Percentiles rank a stretch among this genome's conserved stretches.
Evolutionary conservation across 2,329 filamentous ascomycete species (phyloP).

Genomic region (Phyllosticta citriasiana): DNA sequence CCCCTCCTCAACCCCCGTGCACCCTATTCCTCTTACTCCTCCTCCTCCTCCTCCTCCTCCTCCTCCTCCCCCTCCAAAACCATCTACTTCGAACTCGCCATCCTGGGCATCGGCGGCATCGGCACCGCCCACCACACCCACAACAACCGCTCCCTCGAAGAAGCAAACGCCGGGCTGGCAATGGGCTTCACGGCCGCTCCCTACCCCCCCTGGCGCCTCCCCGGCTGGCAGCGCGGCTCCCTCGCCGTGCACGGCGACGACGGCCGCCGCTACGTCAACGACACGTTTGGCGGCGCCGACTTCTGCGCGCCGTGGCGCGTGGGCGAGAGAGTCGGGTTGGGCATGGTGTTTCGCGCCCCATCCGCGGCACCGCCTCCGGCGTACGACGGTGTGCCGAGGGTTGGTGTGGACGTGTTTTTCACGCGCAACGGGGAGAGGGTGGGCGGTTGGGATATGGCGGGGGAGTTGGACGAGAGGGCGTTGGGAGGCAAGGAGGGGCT

Average conservation of each 20-base stretch:
- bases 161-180: constrained; percentile 48
- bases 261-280: constrained; percentile 65
- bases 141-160: constrained; percentile 18
- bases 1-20: constrained; percentile 37
- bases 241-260: constrained; percentile 73
- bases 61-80: constrained; percentile 29
- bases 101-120: constrained; percentile 35
- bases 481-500: constrained; percentile 53
- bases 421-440: constrained; percentile 53
- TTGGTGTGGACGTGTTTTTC: constrained; percentile 53
- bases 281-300: constrained; percentile 60
- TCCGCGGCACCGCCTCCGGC: constrained; percentile 22
- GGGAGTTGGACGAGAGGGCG: constrained; percentile 60
- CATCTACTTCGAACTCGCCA: constrained; percentile 63
- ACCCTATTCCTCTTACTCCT: not conserved
- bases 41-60: not conserved
- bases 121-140: not conserved
- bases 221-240: constrained; percentile 70
- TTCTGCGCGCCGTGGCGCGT: constrained; percentile 55
- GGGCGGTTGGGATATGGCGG: constrained; percentile 62
- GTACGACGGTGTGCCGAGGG: constrained; percentile 18
- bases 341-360: constrained; percentile 50
- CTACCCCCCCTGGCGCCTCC: constrained; percentile 67
- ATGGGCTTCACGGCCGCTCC: constrained; percentile 64
- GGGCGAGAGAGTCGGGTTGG: constrained; percentile 61